Evolutionary conservation across 805 yeast genomes (phyloP), one percentile per base, ranked within the genome.

Genomic region (Suhomyces kilbournensis): DNA sequence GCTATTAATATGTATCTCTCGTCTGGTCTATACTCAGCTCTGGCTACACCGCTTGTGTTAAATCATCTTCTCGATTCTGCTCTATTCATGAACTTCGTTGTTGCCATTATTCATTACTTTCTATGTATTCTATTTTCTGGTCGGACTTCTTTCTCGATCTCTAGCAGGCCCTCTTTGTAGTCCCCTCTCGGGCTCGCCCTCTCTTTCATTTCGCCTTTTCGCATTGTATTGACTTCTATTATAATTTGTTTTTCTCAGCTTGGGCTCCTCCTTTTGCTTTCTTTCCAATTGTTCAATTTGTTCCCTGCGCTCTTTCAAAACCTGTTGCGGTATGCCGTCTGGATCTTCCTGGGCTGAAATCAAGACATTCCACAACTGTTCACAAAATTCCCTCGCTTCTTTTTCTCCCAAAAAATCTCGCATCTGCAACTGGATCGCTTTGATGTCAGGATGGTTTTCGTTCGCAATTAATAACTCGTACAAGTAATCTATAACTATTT

Each of bases 401-500:
- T 71, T 67, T 26, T 70, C 76, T 1, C 74, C 74, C 19, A 81
- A 61, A 55, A 80, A 80, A n/a, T 77, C 80, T 35, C 58, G 53
- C 64, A 80, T 56, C 49, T 81, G 83, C 9, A 63, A 53, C 44
- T 74, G 73, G 22, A 81, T 69, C 9, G 65, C 67, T 28, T 67
- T 65, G n/a, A 78, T 73, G 49, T 72, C 70, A 0, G 79, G 76
- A 26, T 40, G 26, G 9, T 53, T 53, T 7, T 67, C 72, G 7
- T 64, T 69, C 10, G 62, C 65, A 3, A 58, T 51, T 22, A 81
- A 60, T 44, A 81, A 61, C 58, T 81, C 83, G 47, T 64, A 62
- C 3, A 77, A 61, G 51, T 77, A 80, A 39, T 76, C 82, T 2
- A 70, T 65, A 5, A 77, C 69, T 3, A 81, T 74, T 22, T 81